Evolutionary conservation across 352 stramenopile species (phyloP).

Genomic region (Globisporangium carolinianum): DNA sequence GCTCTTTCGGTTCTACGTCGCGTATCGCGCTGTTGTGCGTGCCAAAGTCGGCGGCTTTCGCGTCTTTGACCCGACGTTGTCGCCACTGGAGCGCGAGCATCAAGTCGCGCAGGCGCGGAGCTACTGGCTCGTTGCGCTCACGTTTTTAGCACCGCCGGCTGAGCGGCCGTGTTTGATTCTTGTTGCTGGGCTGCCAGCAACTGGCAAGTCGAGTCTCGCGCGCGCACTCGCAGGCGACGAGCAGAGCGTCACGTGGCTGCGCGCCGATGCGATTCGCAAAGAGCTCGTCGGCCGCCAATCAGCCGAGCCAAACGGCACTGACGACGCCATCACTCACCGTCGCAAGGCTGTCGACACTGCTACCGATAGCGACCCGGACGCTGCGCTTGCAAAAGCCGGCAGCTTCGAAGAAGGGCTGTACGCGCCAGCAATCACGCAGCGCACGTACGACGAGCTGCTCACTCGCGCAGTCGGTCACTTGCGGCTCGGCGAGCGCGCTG

Average conservation of each 20-base stretch:
- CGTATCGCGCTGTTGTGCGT: slow-evolving; percentile 61
- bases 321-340: too few species aligned
- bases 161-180: slow-evolving; percentile 51
- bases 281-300: slow-evolving; percentile 25
- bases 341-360: background rate
- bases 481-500: slow-evolving; percentile 39
- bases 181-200: slow-evolving; percentile 47
- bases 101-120: slow-evolving; percentile 40
- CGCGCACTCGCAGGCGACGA: slow-evolving; percentile 42
- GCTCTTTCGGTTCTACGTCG: slow-evolving; percentile 54
- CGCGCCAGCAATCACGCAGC: slow-evolving; percentile 41
- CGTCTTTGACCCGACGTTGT: slow-evolving; percentile 43
- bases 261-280: slow-evolving; percentile 60
- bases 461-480: slow-evolving; percentile 25
- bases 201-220: slow-evolving; percentile 57
- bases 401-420: slow-evolving; percentile 60
- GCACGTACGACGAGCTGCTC: slow-evolving; percentile 63
- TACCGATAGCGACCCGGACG: slow-evolving; percentile 9
- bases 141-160: slow-evolving; percentile 28
- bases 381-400: slow-evolving; percentile 3
- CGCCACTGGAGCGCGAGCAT: slow-evolving; percentile 21
- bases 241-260: slow-evolving; percentile 38
- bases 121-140: slow-evolving; percentile 64
- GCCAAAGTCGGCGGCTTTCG: slow-evolving; percentile 67
- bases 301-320: slow-evolving; percentile 5